phyloP scores from a whole-genome alignment of 2,329 filamentous ascomycete genomes.

The Beauveria varroae region DNA sequence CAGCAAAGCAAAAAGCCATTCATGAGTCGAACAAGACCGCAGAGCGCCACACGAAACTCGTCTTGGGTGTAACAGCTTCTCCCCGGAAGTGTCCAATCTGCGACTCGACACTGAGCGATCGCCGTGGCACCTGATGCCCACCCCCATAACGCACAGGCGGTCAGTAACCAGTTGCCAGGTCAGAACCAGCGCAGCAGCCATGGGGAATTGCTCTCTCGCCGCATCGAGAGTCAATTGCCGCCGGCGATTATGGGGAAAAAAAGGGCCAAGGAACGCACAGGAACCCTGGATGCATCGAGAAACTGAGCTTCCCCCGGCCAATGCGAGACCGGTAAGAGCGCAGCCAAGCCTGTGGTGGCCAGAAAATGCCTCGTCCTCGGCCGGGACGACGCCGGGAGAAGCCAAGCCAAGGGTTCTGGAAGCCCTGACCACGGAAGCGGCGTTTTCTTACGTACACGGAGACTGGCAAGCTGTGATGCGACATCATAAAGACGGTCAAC shows the following conservation, averaged over 20 bases:
- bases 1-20: neutral
- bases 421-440: slow-evolving; percentile 2
- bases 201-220: neutral
- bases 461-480: neutral
- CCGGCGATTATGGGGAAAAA: slow-evolving; percentile 1
- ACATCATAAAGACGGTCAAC: slow-evolving; percentile 12
- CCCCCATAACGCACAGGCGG: slow-evolving; percentile 10
- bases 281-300: slow-evolving; percentile 11
- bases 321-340: slow-evolving; percentile 4
- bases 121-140: slow-evolving; percentile 5
- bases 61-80: neutral
- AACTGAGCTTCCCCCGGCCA: slow-evolving; percentile 9
- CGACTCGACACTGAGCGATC: neutral
- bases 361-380: slow-evolving; percentile 12
- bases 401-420: slow-evolving; percentile 8
- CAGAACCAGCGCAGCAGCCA: neutral
- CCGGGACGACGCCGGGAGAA: slow-evolving; percentile 4
- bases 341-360: slow-evolving; percentile 1
- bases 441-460: slow-evolving; percentile 11
- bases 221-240: slow-evolving; percentile 6
- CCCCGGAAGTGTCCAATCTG: slow-evolving; percentile 1
- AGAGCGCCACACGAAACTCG: slow-evolving; percentile 7
- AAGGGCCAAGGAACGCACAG: neutral
- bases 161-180: slow-evolving; percentile 6
- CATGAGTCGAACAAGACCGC: slow-evolving; percentile 6